Evolutionary conservation across 345 rosid species (phyloP), one percentile per base, ranked within the genome.

Genomic region (rapeseed (Brassica napus)): DNA sequence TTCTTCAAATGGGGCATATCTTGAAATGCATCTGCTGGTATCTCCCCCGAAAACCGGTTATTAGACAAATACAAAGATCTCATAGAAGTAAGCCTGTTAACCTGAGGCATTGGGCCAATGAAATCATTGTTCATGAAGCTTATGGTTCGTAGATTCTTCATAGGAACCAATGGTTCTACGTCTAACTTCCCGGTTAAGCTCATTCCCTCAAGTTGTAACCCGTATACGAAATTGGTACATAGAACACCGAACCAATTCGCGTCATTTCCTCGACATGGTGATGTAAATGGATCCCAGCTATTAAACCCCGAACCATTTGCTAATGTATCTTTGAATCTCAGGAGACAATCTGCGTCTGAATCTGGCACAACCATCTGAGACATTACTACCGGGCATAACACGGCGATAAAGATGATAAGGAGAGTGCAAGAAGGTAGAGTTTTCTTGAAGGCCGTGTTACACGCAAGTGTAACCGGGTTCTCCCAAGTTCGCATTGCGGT

Each of bases 101-200:
- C 24, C 0, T 81, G 74, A 11, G 95, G 97, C 72, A 90, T 62
- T 23, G 84, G 84, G 0, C 95, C 97, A 1, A 64, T 83, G 10
- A 90, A 81, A 1, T 81, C 71, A 34, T 92, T 92, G 84, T 92
- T 86, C 95, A 87, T 87, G 9, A 92, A 82, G 74, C 95, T 90
- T 47, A 92, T 12, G 2, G 89, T 86, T 3, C 94, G 86, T 68
- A 92, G 37, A 23, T 75, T 47, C 62, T 59, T 64, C 76, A 92
- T 75, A 7, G 82, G 54, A 24, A 18, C 65, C 8, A 92, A 87
- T 6, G 88, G 63, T 1, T 89, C 88, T 0, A 88, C 32, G 47
- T 83, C 79, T 14, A 90, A 14, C 2, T 21, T 16, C 10, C 97
- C 95, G 0, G 72, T 3, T 35, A 92, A 81, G 2, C 79, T 82